phyloP scores from a whole-genome alignment of 169 alveolate genomes.

The Nephromyces sp. region DNA sequence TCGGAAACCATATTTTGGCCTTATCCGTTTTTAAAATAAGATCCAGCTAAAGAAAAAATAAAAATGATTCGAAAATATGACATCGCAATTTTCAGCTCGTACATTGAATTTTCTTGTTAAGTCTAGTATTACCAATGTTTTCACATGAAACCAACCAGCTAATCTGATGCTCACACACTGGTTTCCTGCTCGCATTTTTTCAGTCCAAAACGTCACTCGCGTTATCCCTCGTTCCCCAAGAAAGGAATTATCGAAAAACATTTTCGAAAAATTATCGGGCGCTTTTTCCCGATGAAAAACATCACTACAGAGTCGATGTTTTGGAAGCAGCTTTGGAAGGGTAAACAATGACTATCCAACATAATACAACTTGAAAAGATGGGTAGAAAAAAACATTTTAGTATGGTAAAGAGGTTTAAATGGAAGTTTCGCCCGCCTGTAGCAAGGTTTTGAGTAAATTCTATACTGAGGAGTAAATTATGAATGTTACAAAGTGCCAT shows the following conservation, averaged over 20 bases:
- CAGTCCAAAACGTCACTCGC: too few relatives aligned
- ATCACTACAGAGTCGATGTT: slow-evolving; percentile 29
- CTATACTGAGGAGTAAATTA: background rate
- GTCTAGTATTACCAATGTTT: too few relatives aligned
- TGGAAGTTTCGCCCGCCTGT: background rate
- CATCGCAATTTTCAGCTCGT: too few relatives aligned
- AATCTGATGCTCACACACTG: too few relatives aligned
- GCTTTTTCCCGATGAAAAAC: slow-evolving; percentile 9
- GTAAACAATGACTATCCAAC: background rate
- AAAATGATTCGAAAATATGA: too few relatives aligned
- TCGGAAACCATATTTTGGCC: too few relatives aligned
- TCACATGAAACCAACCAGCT: too few relatives aligned
- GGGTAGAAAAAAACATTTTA: background rate
- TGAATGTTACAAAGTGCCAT: background rate
- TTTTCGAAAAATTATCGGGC: slow-evolving; percentile 27
- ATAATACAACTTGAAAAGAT: background rate
- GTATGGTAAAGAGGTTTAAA: background rate
- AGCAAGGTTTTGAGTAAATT: background rate
- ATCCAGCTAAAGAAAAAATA: too few relatives aligned
- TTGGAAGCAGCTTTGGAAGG: slow-evolving; percentile 33
- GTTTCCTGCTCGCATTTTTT: too few relatives aligned
- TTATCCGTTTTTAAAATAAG: too few relatives aligned
- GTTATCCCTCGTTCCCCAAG: too few relatives aligned
- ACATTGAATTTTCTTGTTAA: too few relatives aligned
- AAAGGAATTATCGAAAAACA: slow-evolving; percentile 14